Evolutionary conservation across 2,329 filamentous ascomycete genomes (phyloP).

Genomic region (Triangularia setosa): DNA sequence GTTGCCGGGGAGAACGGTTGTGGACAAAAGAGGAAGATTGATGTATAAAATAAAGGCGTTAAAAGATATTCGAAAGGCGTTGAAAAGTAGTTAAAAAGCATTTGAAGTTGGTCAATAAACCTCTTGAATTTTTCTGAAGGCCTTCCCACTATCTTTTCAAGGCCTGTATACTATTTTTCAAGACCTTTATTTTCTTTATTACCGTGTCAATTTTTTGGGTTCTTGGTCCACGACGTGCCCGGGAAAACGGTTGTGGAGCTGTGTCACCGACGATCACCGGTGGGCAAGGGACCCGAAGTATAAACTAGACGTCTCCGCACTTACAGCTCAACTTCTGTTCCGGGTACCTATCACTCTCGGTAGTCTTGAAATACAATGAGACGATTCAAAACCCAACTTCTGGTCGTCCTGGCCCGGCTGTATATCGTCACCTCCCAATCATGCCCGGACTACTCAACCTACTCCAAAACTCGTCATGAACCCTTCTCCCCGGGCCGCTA

Average conservation of each 20-base stretch:
- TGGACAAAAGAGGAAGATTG: too few relatives aligned
- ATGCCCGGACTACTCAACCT: conserved; percentile 64
- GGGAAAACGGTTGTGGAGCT: neutral
- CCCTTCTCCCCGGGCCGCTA: conserved; percentile 76
- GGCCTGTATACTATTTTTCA: too few relatives aligned
- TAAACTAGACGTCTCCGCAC: neutral
- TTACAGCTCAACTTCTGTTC: neutral
- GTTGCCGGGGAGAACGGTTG: neutral
- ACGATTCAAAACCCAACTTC: neutral
- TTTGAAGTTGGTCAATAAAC: too few relatives aligned
- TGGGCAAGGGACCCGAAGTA: neutral
- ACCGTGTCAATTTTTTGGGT: too few relatives aligned
- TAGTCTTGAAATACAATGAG: neutral
- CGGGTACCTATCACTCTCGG: neutral
- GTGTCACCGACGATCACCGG: neutral
- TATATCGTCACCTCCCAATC: conserved; percentile 6
- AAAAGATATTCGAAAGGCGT: too few relatives aligned
- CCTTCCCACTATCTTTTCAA: too few relatives aligned
- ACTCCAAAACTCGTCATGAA: conserved; percentile 55
- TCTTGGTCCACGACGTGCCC: too few relatives aligned
- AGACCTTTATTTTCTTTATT: too few relatives aligned
- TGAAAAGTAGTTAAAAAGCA: too few relatives aligned
- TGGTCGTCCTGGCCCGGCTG: neutral
- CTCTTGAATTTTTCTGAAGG: too few relatives aligned
- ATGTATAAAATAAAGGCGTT: too few relatives aligned